phyloP scores from a whole-genome alignment of 1,139 yeast species.

The Keqinozyma sinolaborantium region DNA sequence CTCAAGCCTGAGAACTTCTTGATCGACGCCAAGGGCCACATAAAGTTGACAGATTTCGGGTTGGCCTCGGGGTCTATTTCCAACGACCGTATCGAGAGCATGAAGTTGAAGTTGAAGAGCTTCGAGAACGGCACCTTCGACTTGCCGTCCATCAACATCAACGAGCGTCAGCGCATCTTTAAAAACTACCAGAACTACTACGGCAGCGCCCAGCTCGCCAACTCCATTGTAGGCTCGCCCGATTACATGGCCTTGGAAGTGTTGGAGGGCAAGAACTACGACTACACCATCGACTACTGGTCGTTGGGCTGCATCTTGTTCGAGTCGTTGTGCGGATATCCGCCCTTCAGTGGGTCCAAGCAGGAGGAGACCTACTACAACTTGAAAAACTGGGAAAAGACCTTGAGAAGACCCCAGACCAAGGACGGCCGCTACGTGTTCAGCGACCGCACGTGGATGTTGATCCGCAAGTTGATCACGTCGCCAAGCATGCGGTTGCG shows the following conservation, averaged over 20 bases:
- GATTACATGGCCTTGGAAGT: conserved; percentile 99
- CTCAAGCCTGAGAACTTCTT: conserved; percentile 95
- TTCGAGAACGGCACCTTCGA: conserved; percentile 70
- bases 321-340: conserved; percentile 90
- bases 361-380: conserved; percentile 95
- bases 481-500: conserved; percentile 72
- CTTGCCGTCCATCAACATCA: conserved; percentile 72
- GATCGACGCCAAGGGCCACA: conserved; percentile 92
- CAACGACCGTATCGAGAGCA: conserved; percentile 87
- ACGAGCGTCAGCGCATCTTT: conserved; percentile 84
- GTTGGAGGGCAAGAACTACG: conserved; percentile 88
- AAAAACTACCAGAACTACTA: conserved; percentile 54
- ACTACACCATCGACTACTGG: conserved; percentile 98
- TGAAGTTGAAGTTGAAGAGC: conserved; percentile 80
- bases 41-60: conserved; percentile 96
- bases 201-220: conserved; percentile 55
- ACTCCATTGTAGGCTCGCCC: conserved; percentile 96
- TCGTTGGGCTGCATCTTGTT: conserved; percentile 93
- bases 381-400: conserved; percentile 87
- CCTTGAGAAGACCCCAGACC: conserved; percentile 85
- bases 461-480: conserved; percentile 76
- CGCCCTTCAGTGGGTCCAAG: conserved; percentile 93
- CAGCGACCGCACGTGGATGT: conserved; percentile 95
- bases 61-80: conserved; percentile 96
- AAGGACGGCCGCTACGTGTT: conserved; percentile 90